These are phyloP conservation scores for Backusella tuberculispora DNA, from an alignment of 192 early-diverging fungal species.

Conservation along the genomic window DNA sequence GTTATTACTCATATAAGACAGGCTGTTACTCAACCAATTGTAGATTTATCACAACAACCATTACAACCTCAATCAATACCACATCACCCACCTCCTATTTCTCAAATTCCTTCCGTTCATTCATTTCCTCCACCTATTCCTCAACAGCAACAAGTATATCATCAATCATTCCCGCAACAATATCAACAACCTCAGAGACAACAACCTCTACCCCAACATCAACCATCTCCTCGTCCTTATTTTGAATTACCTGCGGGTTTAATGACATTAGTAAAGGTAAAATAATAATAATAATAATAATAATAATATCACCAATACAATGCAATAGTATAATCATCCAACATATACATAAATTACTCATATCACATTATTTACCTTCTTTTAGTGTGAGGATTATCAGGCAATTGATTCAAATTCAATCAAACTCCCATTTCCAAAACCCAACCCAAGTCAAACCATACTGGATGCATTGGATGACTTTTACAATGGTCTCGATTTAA, in stretches of 20 bases:
- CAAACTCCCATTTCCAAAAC: background rate
- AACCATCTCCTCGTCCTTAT: constrained; percentile 18
- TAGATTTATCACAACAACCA: background rate
- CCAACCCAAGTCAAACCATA: constrained; percentile 7
- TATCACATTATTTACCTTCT: background rate
- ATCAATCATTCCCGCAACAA: background rate
- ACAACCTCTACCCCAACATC: background rate
- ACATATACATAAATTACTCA: background rate
- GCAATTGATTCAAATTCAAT: constrained; percentile 16
- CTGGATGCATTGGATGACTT: constrained; percentile 15
- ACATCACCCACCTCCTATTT: background rate
- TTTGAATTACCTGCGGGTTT: constrained; percentile 33
- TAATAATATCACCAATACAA: background rate
- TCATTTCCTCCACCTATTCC: background rate
- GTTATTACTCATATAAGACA: constrained; percentile 39
- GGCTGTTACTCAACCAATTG: constrained; percentile 25
- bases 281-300: background rate
- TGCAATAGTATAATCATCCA: too few species aligned
- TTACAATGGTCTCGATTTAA: constrained; percentile 23
- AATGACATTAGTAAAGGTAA: constrained; percentile 32
- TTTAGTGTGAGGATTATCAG: constrained; percentile 21
- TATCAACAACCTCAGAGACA: background rate
- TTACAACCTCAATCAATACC: background rate
- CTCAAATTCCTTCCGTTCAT: background rate
- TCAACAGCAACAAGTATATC: background rate